Evolutionary conservation across 2,329 filamentous ascomycete genomes (phyloP).

Genomic region (Colletotrichum spaethianum): DNA sequence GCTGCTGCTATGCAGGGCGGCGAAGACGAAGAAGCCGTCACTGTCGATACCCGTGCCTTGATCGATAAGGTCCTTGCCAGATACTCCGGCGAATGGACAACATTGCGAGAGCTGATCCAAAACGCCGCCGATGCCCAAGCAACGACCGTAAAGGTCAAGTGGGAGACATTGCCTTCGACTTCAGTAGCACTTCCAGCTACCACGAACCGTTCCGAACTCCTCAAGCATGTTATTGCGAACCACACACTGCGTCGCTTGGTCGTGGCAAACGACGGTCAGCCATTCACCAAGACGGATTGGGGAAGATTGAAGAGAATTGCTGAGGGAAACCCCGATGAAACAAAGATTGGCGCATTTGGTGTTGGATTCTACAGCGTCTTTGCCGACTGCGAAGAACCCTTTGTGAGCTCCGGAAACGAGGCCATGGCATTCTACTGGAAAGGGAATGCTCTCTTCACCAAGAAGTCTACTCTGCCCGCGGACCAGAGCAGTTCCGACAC

Average conservation of each 20-base stretch:
- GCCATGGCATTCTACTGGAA: constrained; percentile 99
- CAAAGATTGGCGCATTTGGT: constrained; percentile 98
- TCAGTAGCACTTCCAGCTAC: constrained; percentile 78
- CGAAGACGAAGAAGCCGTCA: constrained; percentile 96
- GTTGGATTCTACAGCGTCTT: constrained; percentile 99
- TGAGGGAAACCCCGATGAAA: constrained; percentile 99
- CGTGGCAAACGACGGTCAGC: constrained; percentile 91
- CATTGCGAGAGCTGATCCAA: constrained; percentile 92
- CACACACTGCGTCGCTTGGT: constrained; percentile 90
- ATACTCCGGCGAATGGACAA: constrained; percentile 96
- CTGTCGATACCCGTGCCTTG: constrained; percentile 94
- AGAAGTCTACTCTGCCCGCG: constrained; percentile 81
- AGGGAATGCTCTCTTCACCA: constrained; percentile 95
- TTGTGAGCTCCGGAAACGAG: constrained; percentile 91
- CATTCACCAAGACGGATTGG: constrained; percentile 94
- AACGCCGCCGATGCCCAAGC: constrained; percentile 98
- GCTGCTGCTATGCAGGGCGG: constrained; percentile 89
- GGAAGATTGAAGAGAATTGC: constrained; percentile 93
- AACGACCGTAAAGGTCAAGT: constrained; percentile 88
- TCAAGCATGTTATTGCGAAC: constrained; percentile 88
- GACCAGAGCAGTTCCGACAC: constrained; percentile 80
- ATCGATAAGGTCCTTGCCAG: constrained; percentile 98
- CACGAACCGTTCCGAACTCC: constrained; percentile 76
- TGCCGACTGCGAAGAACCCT: constrained; percentile 97
- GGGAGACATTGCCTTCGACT: constrained; percentile 90